Evolutionary conservation across 768 basidiomycete species (phyloP), one percentile per base, ranked within the genome.

Genomic region (Pleurotus cornucopiae): DNA sequence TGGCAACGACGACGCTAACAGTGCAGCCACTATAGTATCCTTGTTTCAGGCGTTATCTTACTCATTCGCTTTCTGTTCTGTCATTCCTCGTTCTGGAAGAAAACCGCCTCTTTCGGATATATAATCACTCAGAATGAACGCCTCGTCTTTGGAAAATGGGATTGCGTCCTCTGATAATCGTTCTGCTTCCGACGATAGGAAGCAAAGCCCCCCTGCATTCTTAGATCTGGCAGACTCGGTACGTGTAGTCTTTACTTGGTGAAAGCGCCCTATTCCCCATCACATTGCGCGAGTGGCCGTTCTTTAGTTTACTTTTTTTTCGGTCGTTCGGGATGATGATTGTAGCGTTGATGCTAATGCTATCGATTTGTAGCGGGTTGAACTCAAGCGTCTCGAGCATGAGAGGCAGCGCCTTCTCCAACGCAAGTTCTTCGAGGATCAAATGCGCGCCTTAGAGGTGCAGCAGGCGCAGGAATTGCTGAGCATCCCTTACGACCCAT

Each of bases 181-280:
- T 69, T 71, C 81, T 66, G 65, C 82, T 69, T 75, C 81, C 52
- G 86, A 86, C 67, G 86, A 83, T 62, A 78, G 85, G 69, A 91
- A 89, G 77, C 88, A 89, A 66, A 93, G 88, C 71, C 91, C 92
- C 16, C 90, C 92, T 61, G 92, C 92, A 57, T 94, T 94, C 74
- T 79, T 94, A 73, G 92, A 94, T 78, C 85, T 94, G 65, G 92
- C 92, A 58, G 92, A 94, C 75, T 93, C 92, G 63, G 92, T 94
- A 69, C 65, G 90, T 25, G 23, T 25, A 25, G 23, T 82, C 55
- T 41, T 54, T 56, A 45, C 59, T 34, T 61, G 21, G 11, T n/a
- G 12, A 40, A 18, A 53, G 48, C 48, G 48, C 48, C 30, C 48
- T 59, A 53, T 61, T 62, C 57, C 41, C 59, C 46, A 37, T 55